Evolutionary conservation across 306 rosid genomes (phyloP).

Genomic region (Vigna reflexopilosa): DNA sequence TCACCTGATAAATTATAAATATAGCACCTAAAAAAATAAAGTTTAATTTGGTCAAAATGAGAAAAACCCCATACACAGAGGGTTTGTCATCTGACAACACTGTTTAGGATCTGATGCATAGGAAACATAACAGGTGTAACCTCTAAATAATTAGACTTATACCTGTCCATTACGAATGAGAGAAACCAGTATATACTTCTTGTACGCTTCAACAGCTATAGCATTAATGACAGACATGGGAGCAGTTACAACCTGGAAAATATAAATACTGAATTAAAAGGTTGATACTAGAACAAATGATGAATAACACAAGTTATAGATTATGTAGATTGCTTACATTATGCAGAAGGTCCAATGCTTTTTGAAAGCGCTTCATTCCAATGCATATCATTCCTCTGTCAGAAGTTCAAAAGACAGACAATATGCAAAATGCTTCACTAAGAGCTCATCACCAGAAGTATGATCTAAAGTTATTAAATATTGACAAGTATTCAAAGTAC

Average conservation of each 20-base stretch:
- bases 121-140: neutral
- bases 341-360: conserved; percentile 94
- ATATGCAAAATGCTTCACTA: conserved; percentile 8
- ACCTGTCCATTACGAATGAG: conserved; percentile 90
- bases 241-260: conserved; percentile 88
- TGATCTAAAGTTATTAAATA: neutral
- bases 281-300: conserved; percentile 36
- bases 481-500: conserved; percentile 9
- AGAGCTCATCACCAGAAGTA: conserved; percentile 24
- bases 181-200: conserved; percentile 81
- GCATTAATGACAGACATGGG: conserved; percentile 83
- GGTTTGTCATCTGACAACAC: neutral
- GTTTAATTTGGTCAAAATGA: neutral
- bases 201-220: conserved; percentile 94
- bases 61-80: neutral
- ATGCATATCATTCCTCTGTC: conserved; percentile 93
- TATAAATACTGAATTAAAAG: conserved; percentile 26
- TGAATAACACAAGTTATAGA: conserved; percentile 29
- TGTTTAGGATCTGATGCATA: conserved; percentile 4
- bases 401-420: conserved; percentile 49
- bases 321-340: conserved; percentile 60
- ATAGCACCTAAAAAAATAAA: conserved; percentile 14
- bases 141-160: conserved; percentile 36
- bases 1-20: conserved; percentile 33
- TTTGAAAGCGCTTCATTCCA: conserved; percentile 80